A percentile compares a stretch with the other conserved stretches of the same genome.
Conservation (phyloP, 176 grass and related monocot species). For the Zea luxurians region DNA sequence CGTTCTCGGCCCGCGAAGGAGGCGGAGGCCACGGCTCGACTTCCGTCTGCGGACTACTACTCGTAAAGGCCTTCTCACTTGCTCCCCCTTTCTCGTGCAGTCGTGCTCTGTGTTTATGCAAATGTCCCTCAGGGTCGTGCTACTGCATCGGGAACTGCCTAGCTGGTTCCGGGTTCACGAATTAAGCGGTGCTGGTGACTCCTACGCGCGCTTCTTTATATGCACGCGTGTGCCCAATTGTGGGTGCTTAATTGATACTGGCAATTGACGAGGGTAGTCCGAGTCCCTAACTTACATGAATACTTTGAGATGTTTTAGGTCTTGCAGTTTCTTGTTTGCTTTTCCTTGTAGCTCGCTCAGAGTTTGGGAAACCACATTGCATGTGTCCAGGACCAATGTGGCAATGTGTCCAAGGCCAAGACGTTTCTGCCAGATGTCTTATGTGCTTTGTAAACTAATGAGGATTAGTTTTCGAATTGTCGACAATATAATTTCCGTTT, state of each 20-base stretch:
- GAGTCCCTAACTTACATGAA: neutral
- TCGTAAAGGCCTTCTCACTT: slow-evolving; percentile 27
- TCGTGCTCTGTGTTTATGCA: slow-evolving; percentile 16
- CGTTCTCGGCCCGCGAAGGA: slow-evolving; percentile 14
- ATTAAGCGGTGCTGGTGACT: neutral
- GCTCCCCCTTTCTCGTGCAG: neutral
- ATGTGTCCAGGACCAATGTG: neutral
- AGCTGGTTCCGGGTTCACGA: neutral
- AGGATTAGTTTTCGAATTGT: neutral
- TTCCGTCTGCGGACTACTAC: neutral
- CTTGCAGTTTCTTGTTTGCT: neutral
- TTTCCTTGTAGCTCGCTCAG: neutral
- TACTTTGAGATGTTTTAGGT: slow-evolving; percentile 13
- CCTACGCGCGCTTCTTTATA: neutral
- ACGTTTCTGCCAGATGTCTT: neutral
- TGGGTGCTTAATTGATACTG: neutral
- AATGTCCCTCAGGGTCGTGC: neutral
- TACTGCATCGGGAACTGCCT: neutral
- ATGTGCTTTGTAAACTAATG: neutral
- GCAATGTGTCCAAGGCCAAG: neutral
- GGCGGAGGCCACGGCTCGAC: neutral
- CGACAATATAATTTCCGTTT: neutral
- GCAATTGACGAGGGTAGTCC: neutral
- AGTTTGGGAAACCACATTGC: slow-evolving; percentile 14
- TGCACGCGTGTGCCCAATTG: neutral